A percentile compares a stretch with the other conserved stretches of the same genome.
These are phyloP conservation scores for Flaveria brownii DNA, from an alignment of 129 eudicot species.

Conservation along the genomic window DNA sequence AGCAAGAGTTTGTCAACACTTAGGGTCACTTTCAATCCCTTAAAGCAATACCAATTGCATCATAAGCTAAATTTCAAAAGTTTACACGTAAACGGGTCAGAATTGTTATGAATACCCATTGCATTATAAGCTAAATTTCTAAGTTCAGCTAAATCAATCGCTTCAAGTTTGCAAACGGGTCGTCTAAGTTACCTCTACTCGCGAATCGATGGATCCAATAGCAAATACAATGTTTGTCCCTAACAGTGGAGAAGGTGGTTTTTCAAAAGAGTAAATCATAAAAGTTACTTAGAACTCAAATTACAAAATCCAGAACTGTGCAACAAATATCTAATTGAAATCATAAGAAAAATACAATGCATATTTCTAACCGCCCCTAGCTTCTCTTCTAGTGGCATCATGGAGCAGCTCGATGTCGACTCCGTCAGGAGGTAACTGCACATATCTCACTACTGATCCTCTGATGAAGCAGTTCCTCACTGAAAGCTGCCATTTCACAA, in stretches of 20 bases:
- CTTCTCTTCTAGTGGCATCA: conserved; percentile 98
- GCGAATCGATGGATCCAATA: too few relatives aligned
- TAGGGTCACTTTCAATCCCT: background rate
- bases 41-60: too few relatives aligned
- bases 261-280: conserved; percentile 8
- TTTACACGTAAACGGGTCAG: too few relatives aligned
- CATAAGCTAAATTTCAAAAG: too few relatives aligned
- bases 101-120: too few relatives aligned
- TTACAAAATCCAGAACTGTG: conserved; percentile 13
- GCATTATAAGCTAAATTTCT: too few relatives aligned
- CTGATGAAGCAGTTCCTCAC: conserved; percentile 97
- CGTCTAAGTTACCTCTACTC: too few relatives aligned
- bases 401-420: conserved; percentile 93
- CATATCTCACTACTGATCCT: conserved; percentile 95
- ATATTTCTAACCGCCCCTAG: conserved; percentile 75
- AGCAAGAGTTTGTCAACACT: background rate
- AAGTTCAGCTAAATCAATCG: too few relatives aligned
- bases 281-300: background rate
- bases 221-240: background rate
- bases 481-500: conserved; percentile 52
- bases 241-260: background rate
- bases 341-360: background rate
- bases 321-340: conserved; percentile 17
- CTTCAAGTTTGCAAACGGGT: too few relatives aligned
- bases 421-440: conserved; percentile 93